Conservation (phyloP, 768 basidiomycete species). For the Trametes coccinea region DNA sequence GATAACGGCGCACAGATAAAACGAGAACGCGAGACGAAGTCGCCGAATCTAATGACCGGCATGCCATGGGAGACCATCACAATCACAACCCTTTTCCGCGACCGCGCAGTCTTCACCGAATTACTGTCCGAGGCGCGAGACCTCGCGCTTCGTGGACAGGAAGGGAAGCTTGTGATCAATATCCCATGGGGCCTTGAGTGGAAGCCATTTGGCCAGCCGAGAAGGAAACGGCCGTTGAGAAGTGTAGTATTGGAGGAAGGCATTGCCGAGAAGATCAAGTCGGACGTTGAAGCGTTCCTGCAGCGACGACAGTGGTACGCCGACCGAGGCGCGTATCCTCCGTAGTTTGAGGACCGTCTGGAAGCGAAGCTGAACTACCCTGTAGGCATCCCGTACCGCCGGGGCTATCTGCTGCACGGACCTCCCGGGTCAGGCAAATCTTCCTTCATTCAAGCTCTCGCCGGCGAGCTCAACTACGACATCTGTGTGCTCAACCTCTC, state of each 20-base stretch:
- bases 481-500: conserved; percentile 95
- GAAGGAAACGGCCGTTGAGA: conserved; percentile 78
- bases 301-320: conserved; percentile 91
- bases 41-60: conserved; percentile 89
- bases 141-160: conserved; percentile 79
- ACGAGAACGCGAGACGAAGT: conserved; percentile 90
- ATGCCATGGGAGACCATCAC: conserved; percentile 97
- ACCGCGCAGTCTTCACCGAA: conserved; percentile 75
- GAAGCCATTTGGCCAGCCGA: conserved; percentile 92
- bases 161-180: conserved; percentile 94
- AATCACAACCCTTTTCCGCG: conserved; percentile 87
- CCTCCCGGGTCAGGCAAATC: conserved; percentile 99
- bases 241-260: conserved; percentile 88
- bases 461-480: conserved; percentile 89
- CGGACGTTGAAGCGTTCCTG: conserved; percentile 81
- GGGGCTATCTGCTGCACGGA: conserved; percentile 93
- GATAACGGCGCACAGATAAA: conserved; percentile 63
- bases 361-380: neutral
- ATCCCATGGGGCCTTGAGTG: conserved; percentile 98
- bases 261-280: conserved; percentile 80
- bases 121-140: conserved; percentile 89
- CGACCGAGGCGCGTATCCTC: conserved; percentile 70
- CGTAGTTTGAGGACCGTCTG: neutral
- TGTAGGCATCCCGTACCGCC: conserved; percentile 91
- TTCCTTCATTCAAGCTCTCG: conserved; percentile 96